phyloP scores from a whole-genome alignment of 768 basidiomycete genomes.

The Leucosporidium creatinivorum region DNA sequence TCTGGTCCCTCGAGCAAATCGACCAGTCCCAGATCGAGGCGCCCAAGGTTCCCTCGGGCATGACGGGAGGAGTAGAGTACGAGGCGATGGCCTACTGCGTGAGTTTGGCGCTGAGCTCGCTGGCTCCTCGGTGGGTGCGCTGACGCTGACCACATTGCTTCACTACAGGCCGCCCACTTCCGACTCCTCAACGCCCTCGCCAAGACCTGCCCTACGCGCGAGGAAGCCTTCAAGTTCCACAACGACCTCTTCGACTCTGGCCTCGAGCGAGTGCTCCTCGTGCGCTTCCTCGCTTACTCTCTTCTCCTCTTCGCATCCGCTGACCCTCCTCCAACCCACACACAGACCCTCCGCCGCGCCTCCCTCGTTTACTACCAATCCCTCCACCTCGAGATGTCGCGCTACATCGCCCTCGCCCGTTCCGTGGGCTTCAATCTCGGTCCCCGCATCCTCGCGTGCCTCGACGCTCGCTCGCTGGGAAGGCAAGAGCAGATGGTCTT shows the following conservation, averaged over 20 bases:
- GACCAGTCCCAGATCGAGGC: constrained; percentile 80
- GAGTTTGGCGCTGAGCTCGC: constrained; percentile 38
- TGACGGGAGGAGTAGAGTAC: constrained; percentile 97
- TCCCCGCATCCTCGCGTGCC: no score
- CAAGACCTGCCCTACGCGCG: constrained; percentile 58
- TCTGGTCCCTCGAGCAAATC: constrained; percentile 77
- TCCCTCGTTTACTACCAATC: constrained; percentile 90
- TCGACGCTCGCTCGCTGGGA: no score
- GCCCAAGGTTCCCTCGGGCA: constrained; percentile 88
- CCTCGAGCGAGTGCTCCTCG: constrained; percentile 79
- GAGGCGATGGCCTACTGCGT: constrained; percentile 96
- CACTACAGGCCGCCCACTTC: constrained; percentile 72
- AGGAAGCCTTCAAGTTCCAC: constrained; percentile 74
- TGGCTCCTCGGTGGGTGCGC: not conserved
- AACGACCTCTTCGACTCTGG: constrained; percentile 81
- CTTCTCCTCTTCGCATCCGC: not conserved
- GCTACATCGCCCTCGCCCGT: constrained; percentile 65
- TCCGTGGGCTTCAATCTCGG: constrained; percentile 47
- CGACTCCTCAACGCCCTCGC: constrained; percentile 76
- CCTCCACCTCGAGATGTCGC: constrained; percentile 84
- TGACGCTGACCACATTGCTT: not conserved
- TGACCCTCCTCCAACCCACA: constrained; percentile 96
- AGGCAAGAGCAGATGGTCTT: no score
- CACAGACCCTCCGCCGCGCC: constrained; percentile 88
- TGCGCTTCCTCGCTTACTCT: constrained; percentile 43